These are phyloP conservation scores for Henckelia pumila DNA, from an alignment of 257 asterid genomes.

Conservation along the genomic window DNA sequence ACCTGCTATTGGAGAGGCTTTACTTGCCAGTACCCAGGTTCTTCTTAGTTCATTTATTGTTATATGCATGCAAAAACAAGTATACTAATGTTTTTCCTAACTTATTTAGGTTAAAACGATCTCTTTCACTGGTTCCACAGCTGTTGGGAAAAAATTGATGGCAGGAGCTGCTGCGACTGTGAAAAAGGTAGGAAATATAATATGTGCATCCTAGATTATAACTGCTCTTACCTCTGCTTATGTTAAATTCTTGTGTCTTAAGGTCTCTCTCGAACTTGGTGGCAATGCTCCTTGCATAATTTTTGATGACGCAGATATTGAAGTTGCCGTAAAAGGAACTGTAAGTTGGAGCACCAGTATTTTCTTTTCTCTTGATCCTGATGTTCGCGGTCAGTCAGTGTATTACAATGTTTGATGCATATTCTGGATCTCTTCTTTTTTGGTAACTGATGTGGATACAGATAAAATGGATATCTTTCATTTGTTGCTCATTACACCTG, in stretches of 20 bases:
- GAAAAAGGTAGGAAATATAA: slow-evolving; percentile 58
- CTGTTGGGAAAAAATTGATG: slow-evolving; percentile 92
- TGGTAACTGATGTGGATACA: slow-evolving; percentile 11
- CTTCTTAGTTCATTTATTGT: slow-evolving; percentile 14
- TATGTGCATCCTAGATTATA: slow-evolving; percentile 26
- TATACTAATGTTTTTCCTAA: slow-evolving; percentile 21
- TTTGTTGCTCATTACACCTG: background rate
- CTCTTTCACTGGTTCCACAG: slow-evolving; percentile 97
- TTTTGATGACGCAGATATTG: slow-evolving; percentile 97
- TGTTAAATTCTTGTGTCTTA: slow-evolving; percentile 16
- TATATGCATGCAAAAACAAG: slow-evolving; percentile 3
- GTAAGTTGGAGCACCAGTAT: slow-evolving; percentile 47
- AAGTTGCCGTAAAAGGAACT: slow-evolving; percentile 89
- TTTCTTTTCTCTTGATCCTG: slow-evolving; percentile 14
- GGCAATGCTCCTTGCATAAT: slow-evolving; percentile 98
- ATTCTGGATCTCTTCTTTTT: slow-evolving; percentile 21
- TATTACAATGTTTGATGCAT: slow-evolving; percentile 2
- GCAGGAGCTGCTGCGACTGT: slow-evolving; percentile 93
- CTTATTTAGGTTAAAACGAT: slow-evolving; percentile 77
- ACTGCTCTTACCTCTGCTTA: slow-evolving; percentile 23
- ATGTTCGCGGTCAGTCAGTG: slow-evolving; percentile 10
- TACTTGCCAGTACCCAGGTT: slow-evolving; percentile 77
- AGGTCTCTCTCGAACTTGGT: slow-evolving; percentile 98
- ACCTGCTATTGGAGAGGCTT: slow-evolving; percentile 78
- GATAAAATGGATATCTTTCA: slow-evolving; percentile 15